Percentiles rank a stretch among this genome's conserved stretches.
Evolutionary conservation across 108 stramenopile species (phyloP).

Genomic region (Tribonema minus): DNA sequence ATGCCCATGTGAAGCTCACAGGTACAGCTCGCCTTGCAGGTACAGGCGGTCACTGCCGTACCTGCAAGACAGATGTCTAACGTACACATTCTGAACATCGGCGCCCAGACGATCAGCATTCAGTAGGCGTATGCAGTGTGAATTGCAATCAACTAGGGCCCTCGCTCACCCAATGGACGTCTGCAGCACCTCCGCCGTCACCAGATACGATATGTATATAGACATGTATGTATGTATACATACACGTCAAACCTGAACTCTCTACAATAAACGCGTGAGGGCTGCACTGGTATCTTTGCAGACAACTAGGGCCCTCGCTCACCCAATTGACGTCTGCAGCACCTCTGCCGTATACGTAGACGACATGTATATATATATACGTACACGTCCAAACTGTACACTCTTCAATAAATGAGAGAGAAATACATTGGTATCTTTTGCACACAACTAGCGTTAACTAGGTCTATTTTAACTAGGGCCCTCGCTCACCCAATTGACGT

Average conservation of each 20-base stretch:
- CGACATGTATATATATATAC: not conserved
- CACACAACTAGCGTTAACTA: not conserved
- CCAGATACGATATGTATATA: slow-evolving; percentile 36
- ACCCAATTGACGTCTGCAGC: slow-evolving; percentile 37
- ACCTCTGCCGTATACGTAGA: slow-evolving; percentile 28
- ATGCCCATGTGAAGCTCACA: no score
- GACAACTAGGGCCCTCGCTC: not conserved
- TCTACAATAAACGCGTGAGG: no score
- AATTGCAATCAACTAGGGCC: not conserved
- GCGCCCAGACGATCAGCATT: not conserved
- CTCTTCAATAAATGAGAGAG: no score
- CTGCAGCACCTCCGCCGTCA: slow-evolving; percentile 42
- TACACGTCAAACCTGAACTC: no score
- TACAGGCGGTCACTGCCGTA: no score
- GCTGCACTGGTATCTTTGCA: no score
- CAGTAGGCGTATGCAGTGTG: not conserved
- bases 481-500: slow-evolving; percentile 16
- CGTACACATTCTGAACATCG: no score
- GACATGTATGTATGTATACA: no score
- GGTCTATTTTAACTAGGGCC: not conserved
- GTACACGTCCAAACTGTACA: no score
- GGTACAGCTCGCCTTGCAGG: no score
- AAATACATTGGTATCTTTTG: no score
- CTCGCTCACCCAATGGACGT: slow-evolving; percentile 17
- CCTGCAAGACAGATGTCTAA: no score